These are phyloP conservation scores for Thermothelomyces thermophilus DNA, from an alignment of 2,329 filamentous ascomycete species.

Conservation along the genomic window DNA sequence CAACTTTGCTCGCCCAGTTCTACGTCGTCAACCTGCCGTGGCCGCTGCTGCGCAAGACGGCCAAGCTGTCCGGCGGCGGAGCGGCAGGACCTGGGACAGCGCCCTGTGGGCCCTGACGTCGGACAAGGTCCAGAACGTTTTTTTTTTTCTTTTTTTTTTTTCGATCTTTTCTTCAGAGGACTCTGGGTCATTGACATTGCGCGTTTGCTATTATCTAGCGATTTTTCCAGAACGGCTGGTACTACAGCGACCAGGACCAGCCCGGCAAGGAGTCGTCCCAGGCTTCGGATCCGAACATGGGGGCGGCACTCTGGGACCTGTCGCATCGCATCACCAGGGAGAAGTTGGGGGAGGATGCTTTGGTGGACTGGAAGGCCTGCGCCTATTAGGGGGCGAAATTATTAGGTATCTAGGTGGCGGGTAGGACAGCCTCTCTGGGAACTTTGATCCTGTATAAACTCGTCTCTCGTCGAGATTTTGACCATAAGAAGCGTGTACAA, in stretches of 20 bases:
- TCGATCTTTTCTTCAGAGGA: no score
- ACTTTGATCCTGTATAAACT: no score
- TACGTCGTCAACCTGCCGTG: conserved; percentile 38
- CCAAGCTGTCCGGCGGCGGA: conserved; percentile 20
- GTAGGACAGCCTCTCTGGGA: no score
- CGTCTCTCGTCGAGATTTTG: no score
- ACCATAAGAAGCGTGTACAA: no score
- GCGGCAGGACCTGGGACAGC: conserved; percentile 39
- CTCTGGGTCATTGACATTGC: no score
- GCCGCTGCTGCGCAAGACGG: conserved; percentile 37
- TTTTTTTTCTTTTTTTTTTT: no score
- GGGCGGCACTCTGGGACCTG: conserved; percentile 34
- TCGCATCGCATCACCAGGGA: conserved; percentile 35
- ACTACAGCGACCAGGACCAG: conserved; percentile 35
- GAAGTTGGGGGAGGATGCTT: conserved; percentile 34
- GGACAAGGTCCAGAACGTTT: conserved; percentile 35
- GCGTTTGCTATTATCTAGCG: no score
- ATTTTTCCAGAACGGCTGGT: conserved; percentile 41
- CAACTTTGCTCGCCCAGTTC: conserved; percentile 40
- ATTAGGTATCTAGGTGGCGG: no score
- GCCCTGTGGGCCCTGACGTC: conserved; percentile 38
- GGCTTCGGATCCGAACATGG: conserved; percentile 35
- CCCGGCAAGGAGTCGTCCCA: conserved; percentile 35
- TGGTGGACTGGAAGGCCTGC: conserved; percentile 30
- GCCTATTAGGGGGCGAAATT: conserved; percentile 15